Base-by-base conservation (phyloP, 768 basidiomycete species). In the Harrya chromipes region DNA sequence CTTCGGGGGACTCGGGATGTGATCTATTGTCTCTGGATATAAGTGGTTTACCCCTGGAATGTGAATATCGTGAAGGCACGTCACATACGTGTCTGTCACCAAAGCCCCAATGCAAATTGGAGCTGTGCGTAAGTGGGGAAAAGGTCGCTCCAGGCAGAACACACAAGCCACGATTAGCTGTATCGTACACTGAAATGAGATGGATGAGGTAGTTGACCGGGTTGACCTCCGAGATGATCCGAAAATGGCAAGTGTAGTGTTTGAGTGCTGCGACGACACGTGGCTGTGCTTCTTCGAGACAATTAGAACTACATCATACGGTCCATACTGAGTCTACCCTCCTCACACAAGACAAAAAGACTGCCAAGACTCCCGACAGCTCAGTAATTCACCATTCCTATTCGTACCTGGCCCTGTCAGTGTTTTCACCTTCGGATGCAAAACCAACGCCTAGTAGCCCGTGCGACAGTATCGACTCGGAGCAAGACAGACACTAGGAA, bases 171-270 rank as follows among this genome's bases (percentile, higher is more conserved):
- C 27, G 10, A 27, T 27, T 11, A 11, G 27, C 27, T 11, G 27
- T 27, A 9, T 9, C 10, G 27, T 27, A 6, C 3, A 6, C 23
- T 8, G 26, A 1, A 26, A 9, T 26, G 8, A 7, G 5, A 8
- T 26, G 26, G 6, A 26, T 6, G 23, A 23, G 23, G 23, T 23
- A 3, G 8, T 4, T 7, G 26, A 27, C 4, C 26, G 26, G 4
- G 3, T 29, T 12, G 24, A 3, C 10, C 40, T 26, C 29, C 31
- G 35, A 51, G n/a, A 20, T 40, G 49, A 29, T 44, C 51, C 52
- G 41, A 31, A 57, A 62, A 57, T 54, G 58, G 63, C 39, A 64
- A 31, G 56, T 12, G 54, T 62, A 55, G 57, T 64, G 54, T 50
- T 62, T 33, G 39, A 9, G 24, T 5, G 6, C 13, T 21, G 9